Conservation (phyloP, 1,284 basidiomycete genomes). For the Mycena sp. region DNA sequence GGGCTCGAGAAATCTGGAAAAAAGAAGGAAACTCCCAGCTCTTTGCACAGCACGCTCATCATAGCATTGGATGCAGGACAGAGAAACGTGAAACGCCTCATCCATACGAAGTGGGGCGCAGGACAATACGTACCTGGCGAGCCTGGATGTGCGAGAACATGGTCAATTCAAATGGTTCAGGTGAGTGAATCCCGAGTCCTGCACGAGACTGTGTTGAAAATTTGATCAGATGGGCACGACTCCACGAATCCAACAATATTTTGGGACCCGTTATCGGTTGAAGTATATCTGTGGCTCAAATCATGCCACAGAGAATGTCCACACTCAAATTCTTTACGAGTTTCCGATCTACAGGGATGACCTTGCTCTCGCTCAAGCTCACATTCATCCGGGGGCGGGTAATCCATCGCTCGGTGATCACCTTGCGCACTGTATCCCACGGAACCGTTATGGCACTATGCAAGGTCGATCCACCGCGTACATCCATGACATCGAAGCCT, state of each 20-base stretch:
- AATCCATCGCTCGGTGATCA: too few relatives aligned
- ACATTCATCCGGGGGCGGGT: too few relatives aligned
- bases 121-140: background rate
- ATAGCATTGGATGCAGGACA: background rate
- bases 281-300: background rate
- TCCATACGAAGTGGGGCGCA: background rate
- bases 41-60: too few relatives aligned
- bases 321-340: background rate
- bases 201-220: too few relatives aligned
- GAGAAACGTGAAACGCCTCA: background rate
- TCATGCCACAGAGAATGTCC: background rate
- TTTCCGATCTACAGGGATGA: background rate
- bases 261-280: background rate
- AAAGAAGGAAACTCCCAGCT: too few relatives aligned
- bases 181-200: too few relatives aligned
- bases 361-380: background rate
- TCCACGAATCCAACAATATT: background rate
- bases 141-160: background rate
- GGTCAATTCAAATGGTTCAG: background rate
- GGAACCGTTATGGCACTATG: too few relatives aligned
- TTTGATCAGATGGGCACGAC: too few relatives aligned
- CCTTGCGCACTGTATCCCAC: too few relatives aligned
- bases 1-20: background rate
- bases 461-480: too few relatives aligned
- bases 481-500: too few relatives aligned